Conservation (phyloP, 2,329 filamentous ascomycete species). For the Sordariomycetes sp. region DNA sequence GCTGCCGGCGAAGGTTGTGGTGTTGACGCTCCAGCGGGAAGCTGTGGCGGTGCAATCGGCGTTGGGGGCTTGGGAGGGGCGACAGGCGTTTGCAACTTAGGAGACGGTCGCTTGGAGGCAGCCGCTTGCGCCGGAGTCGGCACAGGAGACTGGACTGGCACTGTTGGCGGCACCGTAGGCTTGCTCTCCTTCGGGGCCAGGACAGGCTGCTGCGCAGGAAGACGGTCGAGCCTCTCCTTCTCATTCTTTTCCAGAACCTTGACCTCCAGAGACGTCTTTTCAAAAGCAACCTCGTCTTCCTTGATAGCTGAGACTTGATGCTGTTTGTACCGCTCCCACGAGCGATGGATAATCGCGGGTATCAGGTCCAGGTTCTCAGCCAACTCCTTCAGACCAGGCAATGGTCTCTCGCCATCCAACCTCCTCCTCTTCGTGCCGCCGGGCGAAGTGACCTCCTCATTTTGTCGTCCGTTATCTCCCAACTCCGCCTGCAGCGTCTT, state of each 20-base stretch:
- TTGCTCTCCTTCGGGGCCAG: conserved; percentile 22
- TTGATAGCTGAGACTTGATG: conserved; percentile 60
- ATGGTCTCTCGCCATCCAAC: conserved; percentile 48
- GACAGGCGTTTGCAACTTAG: too few relatives aligned
- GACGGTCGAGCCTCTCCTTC: conserved; percentile 23
- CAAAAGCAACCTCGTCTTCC: conserved; percentile 63
- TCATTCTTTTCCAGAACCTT: conserved; percentile 50
- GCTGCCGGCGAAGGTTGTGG: conserved; percentile 14
- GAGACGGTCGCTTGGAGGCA: too few relatives aligned
- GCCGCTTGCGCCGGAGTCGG: conserved; percentile 10
- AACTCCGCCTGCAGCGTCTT: conserved; percentile 67
- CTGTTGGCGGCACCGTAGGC: conserved; percentile 6
- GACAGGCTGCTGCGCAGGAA: conserved; percentile 11
- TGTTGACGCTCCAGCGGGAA: conserved; percentile 14
- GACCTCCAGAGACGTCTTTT: conserved; percentile 57
- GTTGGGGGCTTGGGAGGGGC: conserved; percentile 23
- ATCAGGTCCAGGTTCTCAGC: conserved; percentile 58
- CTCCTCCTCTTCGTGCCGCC: conserved; percentile 60
- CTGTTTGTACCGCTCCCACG: conserved; percentile 69
- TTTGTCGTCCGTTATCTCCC: conserved; percentile 30
- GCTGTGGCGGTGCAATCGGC: conserved; percentile 11
- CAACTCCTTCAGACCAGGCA: conserved; percentile 58
- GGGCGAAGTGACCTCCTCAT: conserved; percentile 35
- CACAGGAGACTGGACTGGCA: background rate
- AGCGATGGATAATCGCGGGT: conserved; percentile 59